Evolutionary conservation across 371 early-diverging fungal species (phyloP).

Genomic region (Synchytrium microbalum): DNA sequence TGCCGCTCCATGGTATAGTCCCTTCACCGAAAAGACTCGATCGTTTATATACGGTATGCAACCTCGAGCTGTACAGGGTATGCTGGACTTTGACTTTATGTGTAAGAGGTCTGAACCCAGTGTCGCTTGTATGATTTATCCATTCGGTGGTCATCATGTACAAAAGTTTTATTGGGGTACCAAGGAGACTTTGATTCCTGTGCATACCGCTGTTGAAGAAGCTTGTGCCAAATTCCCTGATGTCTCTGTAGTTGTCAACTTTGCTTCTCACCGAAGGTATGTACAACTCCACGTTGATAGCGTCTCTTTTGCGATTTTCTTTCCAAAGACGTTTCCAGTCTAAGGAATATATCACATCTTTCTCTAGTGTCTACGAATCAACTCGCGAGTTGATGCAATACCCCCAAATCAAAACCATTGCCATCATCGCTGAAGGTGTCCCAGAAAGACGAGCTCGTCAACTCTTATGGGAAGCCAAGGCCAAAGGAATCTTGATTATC

Average conservation of each 20-base stretch:
- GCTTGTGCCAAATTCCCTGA: slow-evolving; percentile 83
- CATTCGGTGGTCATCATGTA: slow-evolving; percentile 95
- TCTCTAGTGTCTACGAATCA: slow-evolving; percentile 71
- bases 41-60: slow-evolving; percentile 97
- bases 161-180: slow-evolving; percentile 99
- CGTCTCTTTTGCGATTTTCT: neutral
- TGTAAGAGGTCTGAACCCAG: slow-evolving; percentile 92
- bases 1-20: slow-evolving; percentile 37
- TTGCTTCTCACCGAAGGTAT: slow-evolving; percentile 81
- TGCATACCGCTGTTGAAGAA: slow-evolving; percentile 80
- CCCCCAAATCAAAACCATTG: slow-evolving; percentile 80
- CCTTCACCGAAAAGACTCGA: slow-evolving; percentile 86
- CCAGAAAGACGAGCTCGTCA: slow-evolving; percentile 93
- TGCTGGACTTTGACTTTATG: slow-evolving; percentile 98
- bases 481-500: slow-evolving; percentile 77
- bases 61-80: slow-evolving; percentile 97
- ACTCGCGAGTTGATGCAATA: slow-evolving; percentile 77
- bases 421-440: slow-evolving; percentile 98
- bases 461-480: slow-evolving; percentile 75
- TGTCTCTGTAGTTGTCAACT: slow-evolving; percentile 92
- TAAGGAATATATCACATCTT: no score
- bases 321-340: neutral
- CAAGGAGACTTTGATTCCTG: slow-evolving; percentile 90
- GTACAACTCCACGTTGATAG: no score
- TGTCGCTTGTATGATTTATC: slow-evolving; percentile 98